phyloP scores from a whole-genome alignment of 169 alveolate genomes.

The Cryptosporidium ryanae region DNA sequence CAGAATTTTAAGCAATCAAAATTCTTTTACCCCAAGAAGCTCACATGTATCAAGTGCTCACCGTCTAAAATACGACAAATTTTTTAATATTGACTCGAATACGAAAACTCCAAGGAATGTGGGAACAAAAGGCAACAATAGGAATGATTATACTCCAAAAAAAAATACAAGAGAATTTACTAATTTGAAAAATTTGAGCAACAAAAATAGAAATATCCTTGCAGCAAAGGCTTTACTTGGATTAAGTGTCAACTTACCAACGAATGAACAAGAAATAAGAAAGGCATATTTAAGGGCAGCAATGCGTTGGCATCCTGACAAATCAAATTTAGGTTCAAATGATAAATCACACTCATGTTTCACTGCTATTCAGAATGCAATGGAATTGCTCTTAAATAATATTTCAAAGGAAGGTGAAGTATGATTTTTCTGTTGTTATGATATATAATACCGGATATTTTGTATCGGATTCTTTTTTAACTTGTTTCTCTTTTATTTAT shows the following conservation, averaged over 20 bases:
- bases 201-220: conserved; percentile 17
- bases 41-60: background rate
- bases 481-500: background rate
- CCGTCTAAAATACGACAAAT: background rate
- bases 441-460: background rate
- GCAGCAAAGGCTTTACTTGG: conserved; percentile 73
- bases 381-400: conserved; percentile 37
- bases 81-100: background rate
- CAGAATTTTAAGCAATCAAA: background rate
- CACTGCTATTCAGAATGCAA: conserved; percentile 70
- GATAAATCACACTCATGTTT: conserved; percentile 49
- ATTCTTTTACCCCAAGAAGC: background rate
- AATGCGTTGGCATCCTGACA: conserved; percentile 75
- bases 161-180: background rate
- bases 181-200: background rate
- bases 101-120: background rate
- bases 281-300: conserved; percentile 72
- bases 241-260: conserved; percentile 41
- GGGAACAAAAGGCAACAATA: background rate
- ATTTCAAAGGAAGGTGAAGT: conserved; percentile 21
- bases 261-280: conserved; percentile 57
- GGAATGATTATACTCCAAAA: conserved; percentile 43
- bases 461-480: background rate
- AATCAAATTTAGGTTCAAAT: conserved; percentile 1
- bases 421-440: background rate